Percentiles rank a stretch among this genome's conserved stretches.
Evolutionary conservation across 2,329 filamentous ascomycete species (phyloP).

Genomic region (Aaosphaeria arxii): DNA sequence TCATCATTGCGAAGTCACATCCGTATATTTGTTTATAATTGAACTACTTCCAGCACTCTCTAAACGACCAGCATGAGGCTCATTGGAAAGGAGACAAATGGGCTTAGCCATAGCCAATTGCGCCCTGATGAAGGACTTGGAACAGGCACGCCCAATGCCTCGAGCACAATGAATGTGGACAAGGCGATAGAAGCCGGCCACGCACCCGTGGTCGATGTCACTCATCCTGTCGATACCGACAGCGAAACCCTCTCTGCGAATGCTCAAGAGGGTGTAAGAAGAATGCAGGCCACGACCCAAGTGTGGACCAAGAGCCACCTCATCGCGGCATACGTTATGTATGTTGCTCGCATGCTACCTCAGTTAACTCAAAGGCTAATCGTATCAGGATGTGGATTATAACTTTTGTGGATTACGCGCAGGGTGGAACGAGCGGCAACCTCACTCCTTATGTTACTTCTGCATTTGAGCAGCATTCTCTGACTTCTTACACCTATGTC

Average conservation of each 20-base stretch:
- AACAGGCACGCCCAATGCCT: too few relatives aligned
- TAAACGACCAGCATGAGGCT: too few relatives aligned
- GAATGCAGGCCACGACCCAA: conserved; percentile 29
- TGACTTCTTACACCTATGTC: conserved; percentile 21
- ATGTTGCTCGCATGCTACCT: neutral
- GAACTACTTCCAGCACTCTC: too few relatives aligned
- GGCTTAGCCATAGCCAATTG: too few relatives aligned
- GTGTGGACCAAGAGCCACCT: conserved; percentile 23
- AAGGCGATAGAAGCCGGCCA: conserved; percentile 9
- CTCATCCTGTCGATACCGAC: conserved; percentile 7
- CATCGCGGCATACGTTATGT: neutral
- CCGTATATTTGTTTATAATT: too few relatives aligned
- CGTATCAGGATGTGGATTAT: conserved; percentile 9
- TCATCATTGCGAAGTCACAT: too few relatives aligned
- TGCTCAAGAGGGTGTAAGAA: conserved; percentile 25
- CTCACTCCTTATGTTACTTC: conserved; percentile 30
- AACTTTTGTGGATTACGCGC: conserved; percentile 43
- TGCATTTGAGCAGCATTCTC: conserved; percentile 23
- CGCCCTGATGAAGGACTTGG: too few relatives aligned
- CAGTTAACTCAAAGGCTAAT: neutral
- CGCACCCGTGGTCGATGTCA: conserved; percentile 5
- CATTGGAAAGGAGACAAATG: too few relatives aligned
- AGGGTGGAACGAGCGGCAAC: conserved; percentile 37
- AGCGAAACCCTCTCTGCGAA: neutral
- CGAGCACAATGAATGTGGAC: conserved; percentile 3